Evolutionary conservation across 75 land plant species (phyloP).

Genomic region (Sequoiadendron giganteum): DNA sequence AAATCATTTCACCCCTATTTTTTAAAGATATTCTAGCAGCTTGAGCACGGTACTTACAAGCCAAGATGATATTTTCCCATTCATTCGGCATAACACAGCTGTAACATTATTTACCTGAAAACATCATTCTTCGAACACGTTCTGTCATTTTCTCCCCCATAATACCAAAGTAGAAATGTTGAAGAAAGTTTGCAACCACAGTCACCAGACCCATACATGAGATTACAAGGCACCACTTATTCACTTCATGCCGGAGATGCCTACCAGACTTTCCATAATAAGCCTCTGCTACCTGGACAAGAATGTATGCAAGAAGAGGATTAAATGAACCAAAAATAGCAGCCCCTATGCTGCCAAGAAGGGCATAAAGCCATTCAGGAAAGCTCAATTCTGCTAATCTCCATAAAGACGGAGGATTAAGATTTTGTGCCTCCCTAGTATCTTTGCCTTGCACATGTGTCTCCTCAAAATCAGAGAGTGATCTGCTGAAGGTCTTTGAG

Average conservation of each 20-base stretch:
- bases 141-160: constrained; percentile 99
- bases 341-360: constrained; percentile 96
- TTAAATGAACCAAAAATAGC: constrained; percentile 98
- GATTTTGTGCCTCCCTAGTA: constrained; percentile 21
- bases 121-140: constrained; percentile 98
- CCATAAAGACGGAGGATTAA: constrained; percentile 79
- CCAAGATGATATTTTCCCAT: not conserved
- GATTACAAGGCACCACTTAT: constrained; percentile 92
- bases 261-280: constrained; percentile 51
- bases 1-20: not conserved
- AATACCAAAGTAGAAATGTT: constrained; percentile 99
- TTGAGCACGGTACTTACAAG: not conserved
- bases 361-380: constrained; percentile 98
- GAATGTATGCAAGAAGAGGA: constrained; percentile 93
- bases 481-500: constrained; percentile 95
- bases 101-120: constrained; percentile 69
- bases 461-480: constrained; percentile 58
- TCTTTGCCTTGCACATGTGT: constrained; percentile 22
- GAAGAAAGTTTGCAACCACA: constrained; percentile 92
- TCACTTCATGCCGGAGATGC: constrained; percentile 49
- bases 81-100: not conserved
- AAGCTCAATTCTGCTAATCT: constrained; percentile 86
- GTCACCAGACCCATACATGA: constrained; percentile 93
- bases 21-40: not conserved
- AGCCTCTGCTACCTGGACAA: constrained; percentile 70